Evolutionary conservation across 805 yeast species (phyloP).

Genomic region (Gaillardinia entomophila): DNA sequence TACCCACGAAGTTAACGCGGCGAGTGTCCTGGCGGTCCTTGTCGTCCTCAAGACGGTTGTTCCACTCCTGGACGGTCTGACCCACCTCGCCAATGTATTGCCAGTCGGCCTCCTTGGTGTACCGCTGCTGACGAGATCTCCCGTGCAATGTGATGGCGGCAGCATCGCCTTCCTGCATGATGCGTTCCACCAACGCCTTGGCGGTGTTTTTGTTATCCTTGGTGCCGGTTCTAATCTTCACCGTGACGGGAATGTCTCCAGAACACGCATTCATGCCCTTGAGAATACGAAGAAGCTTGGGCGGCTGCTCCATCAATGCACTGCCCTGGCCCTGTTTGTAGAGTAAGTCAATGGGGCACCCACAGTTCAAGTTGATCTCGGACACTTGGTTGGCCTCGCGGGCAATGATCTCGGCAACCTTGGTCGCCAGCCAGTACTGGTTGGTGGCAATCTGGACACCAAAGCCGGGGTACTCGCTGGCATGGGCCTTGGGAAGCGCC

Average conservation of each 20-base stretch:
- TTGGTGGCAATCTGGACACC: slow-evolving; percentile 92
- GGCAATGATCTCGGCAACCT: slow-evolving; percentile 78
- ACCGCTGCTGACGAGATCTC: slow-evolving; percentile 92
- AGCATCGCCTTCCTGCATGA: slow-evolving; percentile 73
- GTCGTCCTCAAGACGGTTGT: slow-evolving; percentile 49
- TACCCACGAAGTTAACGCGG: slow-evolving; percentile 82
- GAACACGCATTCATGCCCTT: slow-evolving; percentile 85
- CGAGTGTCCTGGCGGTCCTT: slow-evolving; percentile 53
- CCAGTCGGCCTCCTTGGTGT: slow-evolving; percentile 92
- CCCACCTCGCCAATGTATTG: slow-evolving; percentile 76
- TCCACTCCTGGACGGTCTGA: slow-evolving; percentile 53
- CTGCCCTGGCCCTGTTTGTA: slow-evolving; percentile 95
- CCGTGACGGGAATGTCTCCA: slow-evolving; percentile 88
- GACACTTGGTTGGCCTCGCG: slow-evolving; percentile 55
- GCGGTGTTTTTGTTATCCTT: slow-evolving; percentile 85
- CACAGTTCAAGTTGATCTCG: slow-evolving; percentile 89
- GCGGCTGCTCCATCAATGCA: slow-evolving; percentile 85
- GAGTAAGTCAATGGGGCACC: slow-evolving; percentile 96
- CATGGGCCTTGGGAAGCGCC: slow-evolving; percentile 93
- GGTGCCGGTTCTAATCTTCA: slow-evolving; percentile 89
- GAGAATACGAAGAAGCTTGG: slow-evolving; percentile 68
- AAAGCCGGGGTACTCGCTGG: slow-evolving; percentile 75
- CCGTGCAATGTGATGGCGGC: slow-evolving; percentile 95
- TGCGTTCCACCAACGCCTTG: slow-evolving; percentile 60
- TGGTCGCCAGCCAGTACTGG: slow-evolving; percentile 89